Evolutionary conservation across 495 filamentous ascomycete species (phyloP), one percentile per base, ranked within the genome.

Genomic region (Geoglossum glabrum): DNA sequence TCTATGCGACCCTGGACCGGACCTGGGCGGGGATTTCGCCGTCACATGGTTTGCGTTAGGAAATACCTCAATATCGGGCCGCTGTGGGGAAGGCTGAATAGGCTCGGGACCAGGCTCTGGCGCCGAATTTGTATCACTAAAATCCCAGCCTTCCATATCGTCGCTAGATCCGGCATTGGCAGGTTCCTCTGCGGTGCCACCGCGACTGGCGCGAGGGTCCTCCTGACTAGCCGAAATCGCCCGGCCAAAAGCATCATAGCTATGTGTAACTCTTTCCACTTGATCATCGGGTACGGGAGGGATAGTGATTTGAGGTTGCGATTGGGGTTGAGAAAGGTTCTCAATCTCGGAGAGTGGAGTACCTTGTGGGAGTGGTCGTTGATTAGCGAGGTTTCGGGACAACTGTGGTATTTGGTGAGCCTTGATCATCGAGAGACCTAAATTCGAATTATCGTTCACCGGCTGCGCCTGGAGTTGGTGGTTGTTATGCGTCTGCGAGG

Each of bases 121-220:
- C 57, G 77, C 76, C 43, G 62, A 60, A 28, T 70, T 71, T 17
- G 75, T 73, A 56, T 97, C 90, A 59, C 87, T 86, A 64, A 98
- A 98, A 66, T 92, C 87, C 92, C 92, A 98, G 11, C 76, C 84
- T 68, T 94, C 90, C 5, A 75, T 66, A 60, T 92, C 84, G 30
- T 68, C 67, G 23, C 62, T 59, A 6, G 54, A 15, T 26, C 15
- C 19, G 23, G 61, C 51, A 8, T 54, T 36, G 11, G 13, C 31
- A 4, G 54, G 19, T 56, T 38, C 54, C 3, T 56, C 54, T 26
- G 6, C 49, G 28, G n/a, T n/a, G n/a, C n/a, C 23, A 2, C 54
- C 36, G 31, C 31, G 28, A 27, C 10, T 34, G 38, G 19, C 26
- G 33, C 28, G 28, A 27, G 49, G 1, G 15, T 59, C 49, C n/a